Evolutionary conservation across 768 basidiomycete species (phyloP), one percentile per base, ranked within the genome.

Genomic region (Lactarius quietus): DNA sequence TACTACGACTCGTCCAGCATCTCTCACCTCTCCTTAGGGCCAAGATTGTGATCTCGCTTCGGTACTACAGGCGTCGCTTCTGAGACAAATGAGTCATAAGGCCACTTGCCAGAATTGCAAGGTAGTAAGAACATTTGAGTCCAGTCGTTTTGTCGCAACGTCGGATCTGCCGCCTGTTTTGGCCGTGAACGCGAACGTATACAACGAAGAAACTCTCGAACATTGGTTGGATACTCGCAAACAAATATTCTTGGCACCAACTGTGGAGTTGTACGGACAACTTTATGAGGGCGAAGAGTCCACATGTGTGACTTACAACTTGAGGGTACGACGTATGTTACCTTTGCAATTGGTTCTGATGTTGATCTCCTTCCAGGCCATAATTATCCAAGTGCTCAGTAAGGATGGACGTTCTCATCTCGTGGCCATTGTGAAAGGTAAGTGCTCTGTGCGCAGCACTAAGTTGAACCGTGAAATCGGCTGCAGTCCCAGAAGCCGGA

Each of bases 21-120:
- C 56, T n/a, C 31, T 62, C 26, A 62, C 56, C 59, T 82, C 79
- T 71, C 48, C n/a, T 15, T 68, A 1, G 71, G 73, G 41, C 75
- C 76, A 9, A 76, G 66, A 73, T 76, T 33, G 76, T 2, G 81
- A 87, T 66, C 93, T 98, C 71, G 69, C 82, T 3, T 82, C 83
- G 6, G 81, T 97, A 65, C 77, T 99, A 3, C 83, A 84, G 6
- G 79, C 83, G 39, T 95, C 97, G 2, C 74, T 98, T 17, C 79
- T 89, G 43, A 90, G 93, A 29, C 88, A 93, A 64, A 88, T 88
- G 68, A 83, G 86, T 23, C 92, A 95, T 73, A 95, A 93, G 75
- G 89, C 92, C 7, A 89, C 86, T 9, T 99, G 97, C 74, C 85
- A 86, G 67, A 82, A 79, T 2, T 98, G 96, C 79, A 90, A 88